A percentile compares a stretch with the other conserved stretches of the same genome.
phyloP scores from a whole-genome alignment of 2,329 filamentous ascomycete species.

The Aspergillus fumigatiaffinis region DNA sequence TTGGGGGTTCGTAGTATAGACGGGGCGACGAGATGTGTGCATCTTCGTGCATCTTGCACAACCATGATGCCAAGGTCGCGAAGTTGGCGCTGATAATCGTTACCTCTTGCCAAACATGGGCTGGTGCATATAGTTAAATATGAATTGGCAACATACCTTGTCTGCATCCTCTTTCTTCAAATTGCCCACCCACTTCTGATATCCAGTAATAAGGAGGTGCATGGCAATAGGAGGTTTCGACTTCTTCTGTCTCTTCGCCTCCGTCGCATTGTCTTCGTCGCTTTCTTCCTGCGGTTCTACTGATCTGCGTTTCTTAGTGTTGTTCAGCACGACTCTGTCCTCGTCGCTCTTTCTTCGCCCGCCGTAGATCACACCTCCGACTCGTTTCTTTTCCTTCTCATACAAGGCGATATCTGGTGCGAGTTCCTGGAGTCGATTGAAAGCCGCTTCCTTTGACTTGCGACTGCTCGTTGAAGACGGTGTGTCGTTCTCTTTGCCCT shows the following conservation, averaged over 20 bases:
- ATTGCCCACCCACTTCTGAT: slow-evolving; percentile 74
- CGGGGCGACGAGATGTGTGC: slow-evolving; percentile 84
- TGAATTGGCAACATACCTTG: slow-evolving; percentile 56
- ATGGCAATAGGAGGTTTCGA: slow-evolving; percentile 63
- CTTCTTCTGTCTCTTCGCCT: slow-evolving; percentile 61
- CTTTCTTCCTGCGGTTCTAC: slow-evolving; percentile 47
- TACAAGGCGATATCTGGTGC: slow-evolving; percentile 85
- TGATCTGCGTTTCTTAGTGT: slow-evolving; percentile 42
- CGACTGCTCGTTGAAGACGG: slow-evolving; percentile 73
- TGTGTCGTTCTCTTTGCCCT: slow-evolving; percentile 79
- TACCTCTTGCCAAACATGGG: slow-evolving; percentile 5
- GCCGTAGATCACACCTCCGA: slow-evolving; percentile 61
- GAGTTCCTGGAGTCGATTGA: slow-evolving; percentile 69
- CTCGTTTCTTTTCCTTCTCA: slow-evolving; percentile 88
- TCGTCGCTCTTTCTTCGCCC: slow-evolving; percentile 46
- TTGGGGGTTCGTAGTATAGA: slow-evolving; percentile 86
- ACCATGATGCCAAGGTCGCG: slow-evolving; percentile 79
- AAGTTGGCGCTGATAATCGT: slow-evolving; percentile 62
- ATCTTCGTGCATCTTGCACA: slow-evolving; percentile 68
- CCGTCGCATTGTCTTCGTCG: slow-evolving; percentile 53
- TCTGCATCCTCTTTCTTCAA: slow-evolving; percentile 73
- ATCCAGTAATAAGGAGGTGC: slow-evolving; percentile 78
- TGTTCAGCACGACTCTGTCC: slow-evolving; percentile 30
- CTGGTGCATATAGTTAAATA: background rate
- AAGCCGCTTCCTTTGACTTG: slow-evolving; percentile 81